Evolutionary conservation across 2,329 filamentous ascomycete genomes (phyloP), one percentile per base, ranked within the genome.

Genomic region (Aureobasidium pullulans): DNA sequence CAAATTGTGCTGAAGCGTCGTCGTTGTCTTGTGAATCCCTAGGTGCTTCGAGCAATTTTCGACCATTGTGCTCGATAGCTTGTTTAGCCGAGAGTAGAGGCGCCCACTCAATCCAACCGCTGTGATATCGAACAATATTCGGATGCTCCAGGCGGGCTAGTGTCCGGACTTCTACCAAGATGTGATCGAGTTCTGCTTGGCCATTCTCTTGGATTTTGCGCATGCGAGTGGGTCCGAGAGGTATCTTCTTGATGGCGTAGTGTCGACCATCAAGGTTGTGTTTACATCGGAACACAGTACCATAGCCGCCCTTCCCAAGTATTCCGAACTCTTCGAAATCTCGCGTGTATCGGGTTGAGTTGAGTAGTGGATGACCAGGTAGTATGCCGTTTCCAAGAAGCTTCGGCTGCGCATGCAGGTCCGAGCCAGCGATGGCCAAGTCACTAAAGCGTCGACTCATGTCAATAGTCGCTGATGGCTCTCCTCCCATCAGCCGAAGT

Each of bases 221-320:
- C 9, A 84, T 72, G 28, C 80, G 75, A 46, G 76, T 73, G 40
- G 78, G 72, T 50, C 79, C 81, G 6, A 88, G 72, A 0, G 79
- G 77, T 7, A 88, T 84, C 62, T 85, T 84, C 67, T 88, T 88
- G 50, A 88, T 76, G 0, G 85, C 85, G 65, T 88, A 88, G 39
- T 79, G 73, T 46, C 80, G 78, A 6, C 80, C 78, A 66, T 88
- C 85, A 6, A 88, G 77, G 53, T 79, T 77, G 63, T 87, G 82
- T 49, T 74, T 78, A 10, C 80, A 84, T 63, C 81, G 81, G 66
- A 80, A 88, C 1, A 88, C 85, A 39, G 79, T 78, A 1, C 84
- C 84, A 66, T 85, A 88, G 0, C 84, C 85, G 13, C 85, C 85
- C 67, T 80, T 84, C 1, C 85, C 85, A 3, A 88, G 75, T 1